These are phyloP conservation scores for Termitomyces sp. DNA, from an alignment of 768 basidiomycete genomes.

Conservation along the genomic window DNA sequence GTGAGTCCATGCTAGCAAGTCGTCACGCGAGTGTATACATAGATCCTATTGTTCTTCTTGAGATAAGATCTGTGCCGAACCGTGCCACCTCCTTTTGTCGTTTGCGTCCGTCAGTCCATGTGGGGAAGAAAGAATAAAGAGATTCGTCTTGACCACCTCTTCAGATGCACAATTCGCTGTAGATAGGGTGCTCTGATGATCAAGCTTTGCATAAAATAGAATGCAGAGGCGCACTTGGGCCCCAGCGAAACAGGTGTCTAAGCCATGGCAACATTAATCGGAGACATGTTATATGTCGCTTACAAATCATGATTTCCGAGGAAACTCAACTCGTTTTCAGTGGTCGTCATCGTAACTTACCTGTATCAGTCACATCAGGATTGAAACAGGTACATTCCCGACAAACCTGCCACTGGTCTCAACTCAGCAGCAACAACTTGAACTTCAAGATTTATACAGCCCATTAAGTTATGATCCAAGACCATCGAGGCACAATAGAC, in stretches of 20 bases:
- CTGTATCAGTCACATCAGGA: no score
- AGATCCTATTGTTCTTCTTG: neutral
- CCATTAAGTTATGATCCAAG: no score
- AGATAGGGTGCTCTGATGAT: neutral
- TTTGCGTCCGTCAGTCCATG: neutral
- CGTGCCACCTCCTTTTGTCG: neutral
- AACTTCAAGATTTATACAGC: no score
- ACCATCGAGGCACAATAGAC: no score
- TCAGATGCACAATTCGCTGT: neutral
- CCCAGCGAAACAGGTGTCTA: no score
- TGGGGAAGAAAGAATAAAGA: neutral
- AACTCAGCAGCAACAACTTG: no score
- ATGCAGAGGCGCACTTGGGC: neutral
- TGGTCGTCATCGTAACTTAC: no score
- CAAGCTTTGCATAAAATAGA: neutral
- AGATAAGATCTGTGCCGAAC: neutral
- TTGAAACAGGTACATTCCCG: no score
- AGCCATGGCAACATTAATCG: neutral
- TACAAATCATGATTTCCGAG: neutral
- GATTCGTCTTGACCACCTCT: neutral
- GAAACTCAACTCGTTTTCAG: no score
- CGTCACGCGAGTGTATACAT: no score
- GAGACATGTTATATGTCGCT: neutral
- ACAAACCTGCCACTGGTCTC: no score
- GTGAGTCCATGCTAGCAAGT: neutral